Base-by-base conservation (phyloP, 805 yeast species). In the Myxozyma kluyveri region DNA sequence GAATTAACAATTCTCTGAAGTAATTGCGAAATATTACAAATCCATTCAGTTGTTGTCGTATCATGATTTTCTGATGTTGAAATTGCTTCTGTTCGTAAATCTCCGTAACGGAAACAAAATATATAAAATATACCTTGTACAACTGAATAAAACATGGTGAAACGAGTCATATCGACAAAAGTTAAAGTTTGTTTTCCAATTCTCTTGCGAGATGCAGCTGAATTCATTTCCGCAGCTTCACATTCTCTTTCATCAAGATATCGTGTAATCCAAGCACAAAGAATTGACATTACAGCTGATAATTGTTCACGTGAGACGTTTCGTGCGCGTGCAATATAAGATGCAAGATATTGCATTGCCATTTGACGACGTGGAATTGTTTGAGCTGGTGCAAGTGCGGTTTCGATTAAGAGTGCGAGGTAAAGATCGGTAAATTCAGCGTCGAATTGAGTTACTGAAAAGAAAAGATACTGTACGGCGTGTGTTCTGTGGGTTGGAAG, bases 401-500 rank as follows among this genome's bases (percentile, higher is more conserved):
- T 79, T 64, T 91, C 97, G 40, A 91, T 82, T 59, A 93, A 73
- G 37, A 86, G 74, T 1, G 86, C 95, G 61, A 91, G 69, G 65
- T 81, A 91, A 10, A 95, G 84, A 61, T 91, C 98, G 65, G 87
- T 80, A 52, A 91, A 74, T 63, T 87, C 95, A 3, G 84, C 81
- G 63, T 86, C 87, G 52, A 82, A 80, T 67, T 90, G 97, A 6
- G 95, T 81, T 22, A 84, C 75, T 58, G 83, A 83, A 69, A 91
- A 91, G 67, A 90, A 68, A 23, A 90, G 72, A 65, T 86, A 91
- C 69, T 91, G 99, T 21, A 88, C 83, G 37, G 89, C 83, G 63
- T 87, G 82, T 10, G 98, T 91, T 67, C 85, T 84, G 68, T 90
- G 96, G 1, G 99, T 93, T 22, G 97, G 95, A 55, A 91, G 72